Evolutionary conservation across 2,329 filamentous ascomycete species (phyloP).

Genomic region (Albifimbria verrucaria): DNA sequence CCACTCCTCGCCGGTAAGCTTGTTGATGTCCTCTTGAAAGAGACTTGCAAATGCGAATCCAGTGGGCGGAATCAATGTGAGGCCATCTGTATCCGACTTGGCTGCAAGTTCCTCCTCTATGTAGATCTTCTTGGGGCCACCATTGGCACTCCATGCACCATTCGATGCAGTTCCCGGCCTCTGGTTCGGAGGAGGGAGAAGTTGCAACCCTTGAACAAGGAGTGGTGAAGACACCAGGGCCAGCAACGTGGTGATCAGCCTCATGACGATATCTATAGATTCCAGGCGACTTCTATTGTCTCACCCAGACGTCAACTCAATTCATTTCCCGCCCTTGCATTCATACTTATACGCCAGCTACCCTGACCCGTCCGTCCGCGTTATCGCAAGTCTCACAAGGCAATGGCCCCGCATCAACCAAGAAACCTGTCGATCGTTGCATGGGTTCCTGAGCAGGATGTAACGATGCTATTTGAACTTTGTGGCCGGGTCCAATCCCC

Average conservation of each 20-base stretch:
- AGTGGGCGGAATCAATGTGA: constrained; percentile 49
- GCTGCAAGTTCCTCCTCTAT: constrained; percentile 36
- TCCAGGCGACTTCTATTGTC: neutral
- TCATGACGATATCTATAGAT: neutral
- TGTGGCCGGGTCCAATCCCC: neutral
- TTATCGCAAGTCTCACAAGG: neutral
- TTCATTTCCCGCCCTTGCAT: neutral
- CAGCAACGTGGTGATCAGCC: neutral
- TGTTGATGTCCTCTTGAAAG: constrained; percentile 40
- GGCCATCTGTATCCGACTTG: constrained; percentile 37
- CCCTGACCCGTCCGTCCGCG: neutral
- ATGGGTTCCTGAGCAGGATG: neutral
- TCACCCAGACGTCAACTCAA: neutral
- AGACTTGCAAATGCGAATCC: constrained; percentile 45
- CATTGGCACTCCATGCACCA: neutral
- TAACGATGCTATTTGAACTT: neutral
- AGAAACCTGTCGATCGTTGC: neutral
- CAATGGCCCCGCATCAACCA: neutral
- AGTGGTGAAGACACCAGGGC: neutral
- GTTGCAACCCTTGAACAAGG: neutral
- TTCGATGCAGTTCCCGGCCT: neutral
- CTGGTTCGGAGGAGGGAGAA: neutral
- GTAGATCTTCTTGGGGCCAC: constrained; percentile 29
- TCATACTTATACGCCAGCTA: neutral
- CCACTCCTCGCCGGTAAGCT: constrained; percentile 38